These are phyloP conservation scores for Vaccinium myrtillus DNA, from an alignment of 148 eudicot species.

Conservation along the genomic window DNA sequence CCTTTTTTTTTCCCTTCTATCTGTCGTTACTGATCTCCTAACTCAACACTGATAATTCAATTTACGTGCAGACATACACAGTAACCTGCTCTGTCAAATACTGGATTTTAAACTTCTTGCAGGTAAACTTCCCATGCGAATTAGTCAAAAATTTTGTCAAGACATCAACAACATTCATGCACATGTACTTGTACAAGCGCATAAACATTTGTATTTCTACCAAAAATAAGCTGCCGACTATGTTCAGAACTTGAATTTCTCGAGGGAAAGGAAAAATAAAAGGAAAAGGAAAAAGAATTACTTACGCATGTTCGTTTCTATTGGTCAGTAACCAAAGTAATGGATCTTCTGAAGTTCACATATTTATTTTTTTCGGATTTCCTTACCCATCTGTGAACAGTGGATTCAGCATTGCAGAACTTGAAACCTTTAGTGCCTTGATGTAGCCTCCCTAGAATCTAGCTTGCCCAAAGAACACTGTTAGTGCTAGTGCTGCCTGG, in stretches of 20 bases:
- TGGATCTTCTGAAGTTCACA: not conserved
- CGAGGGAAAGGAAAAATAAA: not conserved
- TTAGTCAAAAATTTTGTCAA: not conserved
- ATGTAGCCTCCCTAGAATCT: too few species aligned
- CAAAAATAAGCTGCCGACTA: not conserved
- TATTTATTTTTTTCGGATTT: not conserved
- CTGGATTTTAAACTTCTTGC: constrained; percentile 50
- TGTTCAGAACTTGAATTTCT: not conserved
- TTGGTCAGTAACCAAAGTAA: not conserved
- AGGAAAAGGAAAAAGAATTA: not conserved
- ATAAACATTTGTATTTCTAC: not conserved
- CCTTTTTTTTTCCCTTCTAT: not conserved
- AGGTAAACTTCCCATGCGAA: constrained; percentile 28
- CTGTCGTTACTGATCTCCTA: not conserved
- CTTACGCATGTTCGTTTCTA: not conserved
- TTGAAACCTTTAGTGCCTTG: not conserved
- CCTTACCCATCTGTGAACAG: not conserved
- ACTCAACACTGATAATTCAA: not conserved
- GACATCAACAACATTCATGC: not conserved
- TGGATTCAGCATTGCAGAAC: not conserved
- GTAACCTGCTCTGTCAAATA: constrained; percentile 42
- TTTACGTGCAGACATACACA: constrained; percentile 37
- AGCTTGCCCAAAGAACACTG: not conserved
- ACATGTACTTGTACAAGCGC: not conserved
- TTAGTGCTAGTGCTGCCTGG: not conserved